Evolutionary conservation across 2,329 filamentous ascomycete genomes (phyloP).

Genomic region (Geosmithia putterillii): DNA sequence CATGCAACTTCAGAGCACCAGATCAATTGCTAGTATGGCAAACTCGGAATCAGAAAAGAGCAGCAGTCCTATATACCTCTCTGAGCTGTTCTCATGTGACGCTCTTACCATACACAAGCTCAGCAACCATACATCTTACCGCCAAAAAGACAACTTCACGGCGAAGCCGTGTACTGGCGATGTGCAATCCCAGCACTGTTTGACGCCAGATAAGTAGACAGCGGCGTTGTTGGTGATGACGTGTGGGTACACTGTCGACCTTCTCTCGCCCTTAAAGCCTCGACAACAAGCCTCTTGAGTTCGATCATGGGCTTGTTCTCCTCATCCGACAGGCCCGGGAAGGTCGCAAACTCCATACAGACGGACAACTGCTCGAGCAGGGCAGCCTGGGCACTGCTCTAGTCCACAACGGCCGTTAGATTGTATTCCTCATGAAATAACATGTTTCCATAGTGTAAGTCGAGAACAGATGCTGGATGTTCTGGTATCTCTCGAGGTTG

Average conservation of each 20-base stretch:
- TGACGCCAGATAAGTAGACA: constrained; percentile 10
- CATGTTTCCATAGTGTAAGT: constrained; percentile 18
- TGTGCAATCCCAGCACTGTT: constrained; percentile 8
- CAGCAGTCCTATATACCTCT: constrained; percentile 6
- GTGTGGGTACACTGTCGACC: constrained; percentile 2
- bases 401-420: background rate
- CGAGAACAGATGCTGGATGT: constrained; percentile 8
- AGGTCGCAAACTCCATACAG: constrained; percentile 17
- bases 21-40: too few relatives aligned
- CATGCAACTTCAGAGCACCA: too few relatives aligned
- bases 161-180: constrained; percentile 10
- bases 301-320: constrained; percentile 11
- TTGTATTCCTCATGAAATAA: background rate
- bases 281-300: constrained; percentile 5
- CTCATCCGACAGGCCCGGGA: constrained; percentile 14
- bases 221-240: constrained; percentile 3
- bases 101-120: constrained; percentile 8
- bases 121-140: constrained; percentile 7
- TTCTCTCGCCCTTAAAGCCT: constrained; percentile 7
- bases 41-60: background rate
- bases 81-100: constrained; percentile 12
- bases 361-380: constrained; percentile 21
- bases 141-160: constrained; percentile 7
- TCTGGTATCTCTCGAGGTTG: constrained; percentile 7
- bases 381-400: constrained; percentile 17